phyloP scores from a whole-genome alignment of 768 basidiomycete species.

The Termitomyces sp. region DNA sequence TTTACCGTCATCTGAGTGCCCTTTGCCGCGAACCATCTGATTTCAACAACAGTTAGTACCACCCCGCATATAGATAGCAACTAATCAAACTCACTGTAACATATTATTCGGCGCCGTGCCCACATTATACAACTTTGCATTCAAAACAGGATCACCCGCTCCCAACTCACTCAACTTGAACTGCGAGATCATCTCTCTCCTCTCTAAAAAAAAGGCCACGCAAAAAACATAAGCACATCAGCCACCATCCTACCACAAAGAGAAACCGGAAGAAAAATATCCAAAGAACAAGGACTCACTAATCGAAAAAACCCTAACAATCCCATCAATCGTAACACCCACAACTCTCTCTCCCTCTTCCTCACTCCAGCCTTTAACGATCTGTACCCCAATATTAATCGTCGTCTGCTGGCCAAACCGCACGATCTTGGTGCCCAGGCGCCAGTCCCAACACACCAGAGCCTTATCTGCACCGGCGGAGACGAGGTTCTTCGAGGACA shows the following conservation, averaged over 20 bases:
- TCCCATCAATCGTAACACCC: slow-evolving; percentile 89
- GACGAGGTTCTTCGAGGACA: slow-evolving; percentile 80
- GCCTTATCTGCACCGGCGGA: slow-evolving; percentile 75
- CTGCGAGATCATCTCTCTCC: slow-evolving; percentile 88
- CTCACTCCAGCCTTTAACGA: slow-evolving; percentile 46
- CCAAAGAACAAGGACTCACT: slow-evolving; percentile 38
- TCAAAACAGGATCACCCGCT: slow-evolving; percentile 58
- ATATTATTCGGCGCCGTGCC: slow-evolving; percentile 82
- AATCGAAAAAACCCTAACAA: slow-evolving; percentile 88
- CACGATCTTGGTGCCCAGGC: slow-evolving; percentile 82
- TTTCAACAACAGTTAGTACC: not conserved
- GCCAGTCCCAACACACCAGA: slow-evolving; percentile 88
- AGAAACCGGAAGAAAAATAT: not conserved
- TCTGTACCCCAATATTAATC: slow-evolving; percentile 85
- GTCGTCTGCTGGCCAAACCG: slow-evolving; percentile 92
- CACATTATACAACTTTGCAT: slow-evolving; percentile 66
- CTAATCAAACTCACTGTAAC: slow-evolving; percentile 51
- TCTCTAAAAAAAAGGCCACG: slow-evolving; percentile 24
- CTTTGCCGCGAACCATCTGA: slow-evolving; percentile 77
- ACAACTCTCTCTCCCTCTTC: slow-evolving; percentile 78
- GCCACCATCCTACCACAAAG: not conserved
- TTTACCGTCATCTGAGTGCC: slow-evolving; percentile 46
- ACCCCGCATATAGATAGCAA: not conserved
- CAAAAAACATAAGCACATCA: not conserved
- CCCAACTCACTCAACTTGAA: slow-evolving; percentile 83